Base-by-base conservation (phyloP, 2,329 filamentous ascomycete genomes). In the Fusarium sp. region DNA sequence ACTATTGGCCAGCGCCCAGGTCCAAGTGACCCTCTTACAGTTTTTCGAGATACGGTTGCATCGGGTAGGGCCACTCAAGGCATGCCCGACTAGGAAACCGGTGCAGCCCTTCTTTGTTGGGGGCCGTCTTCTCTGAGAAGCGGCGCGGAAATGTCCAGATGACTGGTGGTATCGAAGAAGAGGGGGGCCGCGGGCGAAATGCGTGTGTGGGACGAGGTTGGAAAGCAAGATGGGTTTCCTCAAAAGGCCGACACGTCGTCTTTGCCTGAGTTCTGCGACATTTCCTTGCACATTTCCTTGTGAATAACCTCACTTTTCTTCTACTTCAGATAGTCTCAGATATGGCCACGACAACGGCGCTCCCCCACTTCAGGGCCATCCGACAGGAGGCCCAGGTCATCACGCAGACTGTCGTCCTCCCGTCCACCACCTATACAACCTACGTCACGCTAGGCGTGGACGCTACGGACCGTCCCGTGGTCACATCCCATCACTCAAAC, bases 371-470 rank as follows among this genome's bases (percentile, higher is more conserved):
- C 13, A 61, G 76, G 20, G 73, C 65, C 14, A 65, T 70, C 66
- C 79, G 80, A 33, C 78, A 81, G 67, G 71, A 78, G 27, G 68
- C 61, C 40, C 74, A 78, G 63, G 74, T 84, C 52, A 76, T 85
- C 47, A 84, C 82, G 18, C 84, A 85, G 74, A 84, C 80, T 5
- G 77, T 85, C 33, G 76, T 76, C 16, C 77, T 80, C 9, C 74
- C 79, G 6, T 76, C 74, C 36, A 82, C 82, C 42, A 85, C 83
- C n/a, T 81, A 83, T 65, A 81, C 79, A 13, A 81, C 83, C 5
- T 57, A 79, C 61, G 79, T 85, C 69, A 83, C 82, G 10, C 63
- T 80, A 71, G 63, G 80, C 18, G 65, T 73, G 5, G 42, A 68
- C 25, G 67, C 70, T 5, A 72, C 68, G 35, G 65, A 68, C 63